Conservation (phyloP, 129 eudicot species). For the Escallonia rubra region DNA sequence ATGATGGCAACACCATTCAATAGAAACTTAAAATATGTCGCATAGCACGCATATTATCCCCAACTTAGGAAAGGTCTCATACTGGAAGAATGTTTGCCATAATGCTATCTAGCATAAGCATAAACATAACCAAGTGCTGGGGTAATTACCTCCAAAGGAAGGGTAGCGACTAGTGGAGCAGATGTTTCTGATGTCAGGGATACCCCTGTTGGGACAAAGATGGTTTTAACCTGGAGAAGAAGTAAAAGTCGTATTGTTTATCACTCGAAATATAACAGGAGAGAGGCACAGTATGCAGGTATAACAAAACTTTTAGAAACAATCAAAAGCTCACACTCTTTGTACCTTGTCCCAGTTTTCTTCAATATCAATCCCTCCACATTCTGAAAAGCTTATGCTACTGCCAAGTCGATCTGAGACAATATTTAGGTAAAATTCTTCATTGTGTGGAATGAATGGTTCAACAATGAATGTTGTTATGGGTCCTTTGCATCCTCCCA, state of each 20-base stretch:
- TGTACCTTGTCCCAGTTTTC: conserved; percentile 99
- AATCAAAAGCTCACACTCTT: background rate
- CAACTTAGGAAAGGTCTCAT: background rate
- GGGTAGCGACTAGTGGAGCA: conserved; percentile 97
- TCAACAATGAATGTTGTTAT: conserved; percentile 96
- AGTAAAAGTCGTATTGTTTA: background rate
- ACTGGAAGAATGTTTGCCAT: background rate
- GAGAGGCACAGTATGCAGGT: background rate
- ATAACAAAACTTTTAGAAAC: background rate
- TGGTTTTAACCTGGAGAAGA: conserved; percentile 72
- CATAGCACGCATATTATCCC: background rate
- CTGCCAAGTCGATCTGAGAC: conserved; percentile 95
- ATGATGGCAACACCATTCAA: background rate
- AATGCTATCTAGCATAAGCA: background rate
- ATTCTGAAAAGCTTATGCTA: conserved; percentile 96
- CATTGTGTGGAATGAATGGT: conserved; percentile 91
- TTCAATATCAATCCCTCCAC: conserved; percentile 99
- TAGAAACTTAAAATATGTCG: background rate
- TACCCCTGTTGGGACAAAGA: conserved; percentile 74
- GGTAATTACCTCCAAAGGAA: conserved; percentile 89
- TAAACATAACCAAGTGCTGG: background rate
- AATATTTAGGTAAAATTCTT: conserved; percentile 89
- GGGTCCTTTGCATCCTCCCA: conserved; percentile 99
- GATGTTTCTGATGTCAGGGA: conserved; percentile 79
- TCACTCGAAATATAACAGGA: background rate